Conservation (phyloP, 345 rosid species). For the Moricandia arvensis region DNA sequence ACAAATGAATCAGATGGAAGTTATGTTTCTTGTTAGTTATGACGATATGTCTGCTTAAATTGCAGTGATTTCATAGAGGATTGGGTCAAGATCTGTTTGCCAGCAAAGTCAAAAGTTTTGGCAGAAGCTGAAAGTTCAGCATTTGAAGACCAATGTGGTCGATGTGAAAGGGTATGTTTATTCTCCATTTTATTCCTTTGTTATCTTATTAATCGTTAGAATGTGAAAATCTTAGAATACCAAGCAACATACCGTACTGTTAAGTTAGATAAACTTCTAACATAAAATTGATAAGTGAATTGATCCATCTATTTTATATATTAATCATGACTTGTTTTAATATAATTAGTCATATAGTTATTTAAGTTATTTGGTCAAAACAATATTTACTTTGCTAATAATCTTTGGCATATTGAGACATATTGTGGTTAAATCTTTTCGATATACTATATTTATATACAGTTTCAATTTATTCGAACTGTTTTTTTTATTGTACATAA, state of each 20-base stretch:
- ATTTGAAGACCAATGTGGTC: conserved; percentile 66
- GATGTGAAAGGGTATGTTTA: conserved; percentile 71
- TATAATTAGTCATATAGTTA: neutral
- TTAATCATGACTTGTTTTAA: neutral
- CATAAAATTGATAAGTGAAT: too few relatives aligned
- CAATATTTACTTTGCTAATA: neutral
- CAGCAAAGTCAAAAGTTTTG: conserved; percentile 73
- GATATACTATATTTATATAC: neutral
- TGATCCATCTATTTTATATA: too few relatives aligned
- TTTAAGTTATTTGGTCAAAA: neutral
- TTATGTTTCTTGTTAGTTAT: neutral
- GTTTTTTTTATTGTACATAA: too few relatives aligned
- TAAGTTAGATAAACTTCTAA: too few relatives aligned
- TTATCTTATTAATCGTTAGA: neutral
- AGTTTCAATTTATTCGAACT: neutral
- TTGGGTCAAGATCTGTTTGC: conserved; percentile 82
- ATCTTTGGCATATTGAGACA: neutral
- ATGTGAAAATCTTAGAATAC: neutral
- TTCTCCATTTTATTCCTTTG: neutral
- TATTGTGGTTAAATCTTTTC: neutral
- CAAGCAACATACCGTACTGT: neutral
- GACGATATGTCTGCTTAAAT: neutral
- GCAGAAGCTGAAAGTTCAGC: conserved; percentile 38
- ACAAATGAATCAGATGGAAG: neutral
- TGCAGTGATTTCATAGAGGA: conserved; percentile 87